These are phyloP conservation scores for Serendipita sp. DNA, from an alignment of 768 basidiomycete species.

Conservation along the genomic window DNA sequence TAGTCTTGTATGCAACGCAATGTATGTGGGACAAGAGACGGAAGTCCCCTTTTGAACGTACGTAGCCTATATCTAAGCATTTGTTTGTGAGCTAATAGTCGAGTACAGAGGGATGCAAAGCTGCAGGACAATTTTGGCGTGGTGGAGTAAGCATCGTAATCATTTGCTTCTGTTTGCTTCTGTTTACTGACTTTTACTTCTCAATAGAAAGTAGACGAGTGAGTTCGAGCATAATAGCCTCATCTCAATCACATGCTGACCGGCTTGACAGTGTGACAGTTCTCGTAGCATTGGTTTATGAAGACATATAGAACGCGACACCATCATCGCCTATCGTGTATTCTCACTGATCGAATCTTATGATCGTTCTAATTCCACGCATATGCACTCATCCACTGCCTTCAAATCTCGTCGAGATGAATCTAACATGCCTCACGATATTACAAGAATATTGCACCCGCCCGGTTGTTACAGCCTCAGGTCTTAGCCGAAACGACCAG, in stretches of 20 bases:
- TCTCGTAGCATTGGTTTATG: constrained; percentile 9
- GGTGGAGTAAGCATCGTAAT: neutral
- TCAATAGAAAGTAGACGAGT: constrained; percentile 10
- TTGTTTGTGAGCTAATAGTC: neutral
- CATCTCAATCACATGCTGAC: neutral
- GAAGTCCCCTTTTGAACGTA: constrained; percentile 51
- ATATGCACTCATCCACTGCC: neutral
- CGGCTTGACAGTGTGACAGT: constrained; percentile 7
- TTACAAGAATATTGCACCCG: no score
- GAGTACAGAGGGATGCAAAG: neutral
- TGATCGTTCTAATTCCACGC: neutral
- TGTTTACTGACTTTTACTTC: neutral
- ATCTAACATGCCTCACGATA: neutral
- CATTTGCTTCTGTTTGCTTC: neutral
- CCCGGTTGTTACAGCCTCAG: no score
- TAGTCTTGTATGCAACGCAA: constrained; percentile 49
- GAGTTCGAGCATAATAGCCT: neutral
- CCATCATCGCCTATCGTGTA: neutral
- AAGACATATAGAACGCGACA: constrained; percentile 6
- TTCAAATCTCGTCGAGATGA: neutral
- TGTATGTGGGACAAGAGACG: constrained; percentile 55
- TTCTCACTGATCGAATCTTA: neutral
- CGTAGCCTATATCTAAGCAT: neutral
- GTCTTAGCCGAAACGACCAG: no score
- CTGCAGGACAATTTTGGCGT: constrained; percentile 7